Conservation (phyloP, 176 grass and related monocot species). For the Tillandsia fasciculata region DNA sequence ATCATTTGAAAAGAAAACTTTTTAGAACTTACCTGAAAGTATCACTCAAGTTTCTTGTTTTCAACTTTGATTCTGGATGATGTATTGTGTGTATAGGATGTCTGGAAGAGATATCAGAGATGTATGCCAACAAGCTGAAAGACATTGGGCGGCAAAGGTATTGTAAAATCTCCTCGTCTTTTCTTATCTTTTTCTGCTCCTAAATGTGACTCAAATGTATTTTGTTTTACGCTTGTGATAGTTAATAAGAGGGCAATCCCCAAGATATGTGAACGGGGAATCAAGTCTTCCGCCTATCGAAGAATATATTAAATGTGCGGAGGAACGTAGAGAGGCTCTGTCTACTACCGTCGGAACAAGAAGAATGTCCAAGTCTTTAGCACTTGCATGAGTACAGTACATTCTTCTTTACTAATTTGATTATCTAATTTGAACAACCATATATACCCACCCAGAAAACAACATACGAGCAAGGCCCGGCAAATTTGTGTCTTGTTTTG, state of each 20-base stretch:
- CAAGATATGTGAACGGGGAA: constrained; percentile 35
- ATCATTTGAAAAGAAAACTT: too few relatives aligned
- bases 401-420: constrained; percentile 1
- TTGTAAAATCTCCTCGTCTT: constrained; percentile 8
- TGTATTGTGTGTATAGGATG: constrained; percentile 60
- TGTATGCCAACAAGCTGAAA: constrained; percentile 91
- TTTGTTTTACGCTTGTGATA: constrained; percentile 20
- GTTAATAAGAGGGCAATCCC: constrained; percentile 74
- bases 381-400: constrained; percentile 44
- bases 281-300: constrained; percentile 55
- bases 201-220: neutral
- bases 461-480: too few relatives aligned
- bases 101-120: constrained; percentile 91
- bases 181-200: neutral
- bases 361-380: constrained; percentile 29
- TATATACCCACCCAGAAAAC: too few relatives aligned
- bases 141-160: constrained; percentile 95
- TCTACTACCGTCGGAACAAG: constrained; percentile 11
- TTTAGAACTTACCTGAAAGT: too few relatives aligned
- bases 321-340: constrained; percentile 48
- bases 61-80: constrained; percentile 4
- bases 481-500: too few relatives aligned
- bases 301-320: constrained; percentile 55
- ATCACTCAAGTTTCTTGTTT: neutral
- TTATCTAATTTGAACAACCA: neutral